phyloP scores from a whole-genome alignment of 2,329 filamentous ascomycete genomes.

The Stemphylium vesicarium region DNA sequence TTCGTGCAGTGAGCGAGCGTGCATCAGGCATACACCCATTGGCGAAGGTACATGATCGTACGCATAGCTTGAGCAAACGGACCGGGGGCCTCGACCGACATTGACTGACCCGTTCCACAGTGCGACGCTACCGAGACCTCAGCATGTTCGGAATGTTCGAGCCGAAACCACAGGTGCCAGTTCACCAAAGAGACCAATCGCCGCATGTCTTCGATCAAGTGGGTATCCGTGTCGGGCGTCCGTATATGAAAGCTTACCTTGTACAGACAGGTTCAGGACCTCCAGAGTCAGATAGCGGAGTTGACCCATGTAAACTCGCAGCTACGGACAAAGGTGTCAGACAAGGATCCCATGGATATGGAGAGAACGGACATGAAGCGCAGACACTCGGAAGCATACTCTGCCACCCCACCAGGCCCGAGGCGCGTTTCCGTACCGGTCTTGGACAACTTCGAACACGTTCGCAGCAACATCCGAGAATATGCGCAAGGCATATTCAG shows the following conservation, averaged over 20 bases:
- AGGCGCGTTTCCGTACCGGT: conserved; percentile 64
- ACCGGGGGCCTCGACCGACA: neutral
- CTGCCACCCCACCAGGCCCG: conserved; percentile 13
- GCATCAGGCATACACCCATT: neutral
- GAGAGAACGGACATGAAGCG: conserved; percentile 48
- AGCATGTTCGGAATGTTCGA: conserved; percentile 96
- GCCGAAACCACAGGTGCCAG: conserved; percentile 94
- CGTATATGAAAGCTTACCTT: conserved; percentile 12
- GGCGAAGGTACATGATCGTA: conserved; percentile 3
- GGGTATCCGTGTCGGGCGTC: conserved; percentile 35
- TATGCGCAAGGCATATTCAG: conserved; percentile 82
- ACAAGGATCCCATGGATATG: conserved; percentile 55
- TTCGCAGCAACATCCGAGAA: conserved; percentile 73
- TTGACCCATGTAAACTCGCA: conserved; percentile 80
- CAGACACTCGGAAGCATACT: conserved; percentile 51
- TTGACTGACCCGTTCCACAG: conserved; percentile 46
- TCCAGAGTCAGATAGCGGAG: conserved; percentile 87
- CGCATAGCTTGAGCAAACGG: neutral
- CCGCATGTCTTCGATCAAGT: conserved; percentile 98
- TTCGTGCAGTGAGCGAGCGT: neutral
- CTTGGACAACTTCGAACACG: conserved; percentile 72
- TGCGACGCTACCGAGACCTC: conserved; percentile 97
- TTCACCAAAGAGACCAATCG: conserved; percentile 99
- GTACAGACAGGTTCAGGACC: conserved; percentile 84
- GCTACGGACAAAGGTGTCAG: conserved; percentile 68